Conservation (phyloP, 441 rosid species). For the Gossypium lobatum region DNA sequence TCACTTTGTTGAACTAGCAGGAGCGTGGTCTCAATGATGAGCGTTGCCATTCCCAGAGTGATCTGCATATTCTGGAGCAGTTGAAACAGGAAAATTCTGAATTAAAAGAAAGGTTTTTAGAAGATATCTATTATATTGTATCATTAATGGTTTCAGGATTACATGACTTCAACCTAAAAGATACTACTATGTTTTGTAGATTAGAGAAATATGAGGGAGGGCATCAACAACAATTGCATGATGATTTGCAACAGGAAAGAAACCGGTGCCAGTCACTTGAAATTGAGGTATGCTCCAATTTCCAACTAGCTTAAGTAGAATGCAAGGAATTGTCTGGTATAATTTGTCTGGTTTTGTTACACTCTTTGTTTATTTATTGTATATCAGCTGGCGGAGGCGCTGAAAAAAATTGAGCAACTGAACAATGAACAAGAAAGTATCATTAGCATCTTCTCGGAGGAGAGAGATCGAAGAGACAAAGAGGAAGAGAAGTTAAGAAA, state of each 20-base stretch:
- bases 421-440: slow-evolving; percentile 65
- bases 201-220: slow-evolving; percentile 33
- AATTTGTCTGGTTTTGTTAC: background rate
- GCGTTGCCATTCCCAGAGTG: slow-evolving; percentile 16
- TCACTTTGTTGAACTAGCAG: slow-evolving; percentile 18
- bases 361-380: background rate
- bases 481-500: slow-evolving; percentile 62
- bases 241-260: slow-evolving; percentile 36
- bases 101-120: slow-evolving; percentile 48
- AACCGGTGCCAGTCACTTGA: slow-evolving; percentile 44
- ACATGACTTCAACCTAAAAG: background rate
- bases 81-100: slow-evolving; percentile 53
- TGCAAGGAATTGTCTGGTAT: background rate
- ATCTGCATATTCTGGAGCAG: slow-evolving; percentile 21
- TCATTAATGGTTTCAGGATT: background rate
- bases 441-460: slow-evolving; percentile 63
- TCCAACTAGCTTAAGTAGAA: background rate
- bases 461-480: slow-evolving; percentile 56
- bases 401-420: slow-evolving; percentile 43
- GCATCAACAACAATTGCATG: slow-evolving; percentile 16
- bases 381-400: slow-evolving; percentile 42
- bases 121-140: background rate
- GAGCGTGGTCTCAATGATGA: slow-evolving; percentile 8
- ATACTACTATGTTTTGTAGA: slow-evolving; percentile 27
- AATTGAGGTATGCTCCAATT: slow-evolving; percentile 39